Evolutionary conservation across 495 filamentous ascomycete genomes (phyloP).

Genomic region (Aspergillus sparsus): DNA sequence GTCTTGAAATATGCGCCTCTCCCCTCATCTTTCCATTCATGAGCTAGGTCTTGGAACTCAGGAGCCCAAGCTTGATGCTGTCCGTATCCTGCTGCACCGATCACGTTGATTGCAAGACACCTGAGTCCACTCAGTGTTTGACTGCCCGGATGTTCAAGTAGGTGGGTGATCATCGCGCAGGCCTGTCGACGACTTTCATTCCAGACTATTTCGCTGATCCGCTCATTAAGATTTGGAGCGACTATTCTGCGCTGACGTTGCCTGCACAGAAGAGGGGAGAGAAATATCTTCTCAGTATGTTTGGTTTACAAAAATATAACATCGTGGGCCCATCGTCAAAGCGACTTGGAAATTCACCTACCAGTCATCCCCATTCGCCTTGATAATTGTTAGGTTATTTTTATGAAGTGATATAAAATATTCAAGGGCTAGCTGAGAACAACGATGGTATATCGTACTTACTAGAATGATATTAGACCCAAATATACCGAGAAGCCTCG

Average conservation of each 20-base stretch:
- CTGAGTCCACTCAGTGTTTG: slow-evolving; percentile 30
- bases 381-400: not conserved
- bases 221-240: slow-evolving; percentile 42
- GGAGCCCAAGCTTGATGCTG: slow-evolving; percentile 34
- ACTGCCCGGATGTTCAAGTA: slow-evolving; percentile 25
- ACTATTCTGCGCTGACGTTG: slow-evolving; percentile 43
- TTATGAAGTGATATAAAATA: not conserved
- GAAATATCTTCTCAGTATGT: no score
- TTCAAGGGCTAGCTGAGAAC: not conserved
- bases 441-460: slow-evolving; percentile 2
- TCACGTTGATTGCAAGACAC: slow-evolving; percentile 43
- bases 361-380: slow-evolving; percentile 30
- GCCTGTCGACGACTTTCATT: slow-evolving; percentile 37
- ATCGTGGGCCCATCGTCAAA: not conserved
- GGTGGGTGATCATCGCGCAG: slow-evolving; percentile 29
- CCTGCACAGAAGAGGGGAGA: slow-evolving; percentile 19
- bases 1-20: slow-evolving; percentile 38
- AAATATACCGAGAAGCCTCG: slow-evolving; percentile 29
- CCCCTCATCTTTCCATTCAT: slow-evolving; percentile 17
- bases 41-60: slow-evolving; percentile 10
- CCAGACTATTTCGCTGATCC: slow-evolving; percentile 40
- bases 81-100: slow-evolving; percentile 41
- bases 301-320: slow-evolving; percentile 2
- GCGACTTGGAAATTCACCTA: slow-evolving; percentile 3
- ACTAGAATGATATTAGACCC: slow-evolving; percentile 35